Percentiles rank a stretch among this genome's conserved stretches.
phyloP scores from a whole-genome alignment of 2,329 filamentous ascomycete genomes.

The Tolypocladium pustulatum region DNA sequence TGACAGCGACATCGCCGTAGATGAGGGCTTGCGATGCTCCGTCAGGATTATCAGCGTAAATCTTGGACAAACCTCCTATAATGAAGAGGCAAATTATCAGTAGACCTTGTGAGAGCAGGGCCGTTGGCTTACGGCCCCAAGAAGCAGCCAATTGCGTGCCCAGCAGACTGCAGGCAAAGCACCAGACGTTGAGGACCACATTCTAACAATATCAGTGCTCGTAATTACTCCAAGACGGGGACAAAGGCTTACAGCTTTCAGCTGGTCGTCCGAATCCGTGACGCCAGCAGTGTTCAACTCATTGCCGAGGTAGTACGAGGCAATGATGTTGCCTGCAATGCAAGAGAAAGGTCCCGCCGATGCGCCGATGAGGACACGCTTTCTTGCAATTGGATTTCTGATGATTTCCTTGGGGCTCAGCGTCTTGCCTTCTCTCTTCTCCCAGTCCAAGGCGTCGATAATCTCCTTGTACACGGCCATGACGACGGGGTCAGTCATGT shows the following conservation, averaged over 20 bases:
- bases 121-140: background rate
- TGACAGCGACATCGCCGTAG: background rate
- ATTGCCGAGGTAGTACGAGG: background rate
- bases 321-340: background rate
- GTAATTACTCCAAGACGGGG: background rate
- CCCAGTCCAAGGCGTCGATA: background rate
- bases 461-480: background rate
- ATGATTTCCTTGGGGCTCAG: background rate
- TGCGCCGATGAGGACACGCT: background rate
- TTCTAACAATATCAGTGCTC: background rate
- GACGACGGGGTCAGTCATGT: background rate
- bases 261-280: background rate
- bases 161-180: background rate
- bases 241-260: background rate
- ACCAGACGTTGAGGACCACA: background rate
- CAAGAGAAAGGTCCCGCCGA: background rate
- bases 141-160: background rate
- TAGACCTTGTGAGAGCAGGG: background rate
- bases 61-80: background rate
- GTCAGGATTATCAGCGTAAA: background rate
- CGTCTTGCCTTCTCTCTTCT: background rate
- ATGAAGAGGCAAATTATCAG: background rate
- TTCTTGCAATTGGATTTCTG: background rate
- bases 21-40: background rate
- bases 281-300: background rate